Evolutionary conservation across 2,329 filamentous ascomycete genomes (phyloP).

Genomic region (Claviceps monticola): DNA sequence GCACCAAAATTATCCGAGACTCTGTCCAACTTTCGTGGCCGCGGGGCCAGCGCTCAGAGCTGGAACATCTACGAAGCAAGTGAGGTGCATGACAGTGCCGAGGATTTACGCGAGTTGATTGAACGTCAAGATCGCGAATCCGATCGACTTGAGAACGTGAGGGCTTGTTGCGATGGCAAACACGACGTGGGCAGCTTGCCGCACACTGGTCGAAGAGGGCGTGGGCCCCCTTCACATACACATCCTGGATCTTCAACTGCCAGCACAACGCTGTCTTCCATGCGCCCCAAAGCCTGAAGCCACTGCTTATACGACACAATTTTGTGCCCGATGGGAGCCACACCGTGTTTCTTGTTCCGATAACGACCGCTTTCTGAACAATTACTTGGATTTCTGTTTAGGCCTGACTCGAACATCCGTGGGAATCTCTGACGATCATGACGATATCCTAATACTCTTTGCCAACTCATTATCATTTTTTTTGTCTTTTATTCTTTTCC

Average conservation of each 20-base stretch:
- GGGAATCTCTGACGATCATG: slow-evolving; percentile 3
- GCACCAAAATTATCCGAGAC: slow-evolving; percentile 32
- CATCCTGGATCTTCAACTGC: slow-evolving; percentile 23
- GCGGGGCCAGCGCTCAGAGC: slow-evolving; percentile 31
- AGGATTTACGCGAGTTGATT: slow-evolving; percentile 69
- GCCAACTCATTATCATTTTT: neutral
- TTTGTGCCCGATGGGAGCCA: neutral
- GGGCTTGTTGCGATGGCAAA: slow-evolving; percentile 95
- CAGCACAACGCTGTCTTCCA: slow-evolving; percentile 21
- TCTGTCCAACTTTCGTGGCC: slow-evolving; percentile 39
- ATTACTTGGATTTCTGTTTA: neutral
- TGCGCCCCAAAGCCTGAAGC: slow-evolving; percentile 21
- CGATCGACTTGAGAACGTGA: slow-evolving; percentile 81
- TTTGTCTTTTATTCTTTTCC: neutral
- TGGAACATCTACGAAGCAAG: slow-evolving; percentile 44
- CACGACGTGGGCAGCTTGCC: slow-evolving; percentile 55
- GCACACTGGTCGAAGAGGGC: slow-evolving; percentile 31
- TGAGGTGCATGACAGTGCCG: slow-evolving; percentile 61
- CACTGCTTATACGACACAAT: neutral
- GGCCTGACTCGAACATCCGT: neutral
- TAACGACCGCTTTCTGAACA: neutral
- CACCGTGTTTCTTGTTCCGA: neutral
- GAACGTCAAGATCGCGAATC: slow-evolving; percentile 64
- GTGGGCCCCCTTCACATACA: slow-evolving; percentile 23
- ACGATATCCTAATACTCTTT: slow-evolving; percentile 2